Evolutionary conservation across 2,329 filamentous ascomycete species (phyloP), one percentile per base, ranked within the genome.

Genomic region (Plenodomus biglobosus): DNA sequence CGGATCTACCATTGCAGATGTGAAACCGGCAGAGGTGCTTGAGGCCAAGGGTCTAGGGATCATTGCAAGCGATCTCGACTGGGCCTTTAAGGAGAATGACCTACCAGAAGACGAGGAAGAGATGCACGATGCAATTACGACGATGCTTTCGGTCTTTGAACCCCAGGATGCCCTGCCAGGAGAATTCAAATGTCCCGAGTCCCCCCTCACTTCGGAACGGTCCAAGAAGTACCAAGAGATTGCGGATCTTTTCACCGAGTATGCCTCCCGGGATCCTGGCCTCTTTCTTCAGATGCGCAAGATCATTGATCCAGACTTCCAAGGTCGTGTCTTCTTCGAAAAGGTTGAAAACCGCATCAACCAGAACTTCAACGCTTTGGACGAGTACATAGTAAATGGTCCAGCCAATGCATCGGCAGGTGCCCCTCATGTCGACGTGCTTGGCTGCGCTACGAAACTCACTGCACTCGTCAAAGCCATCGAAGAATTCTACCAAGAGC

Each of bases 101-200:
- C 21, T 64, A 6, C 60, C 58, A 2, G 60, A 65, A 32, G 53
- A 63, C 7, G 58, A 62, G 24, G 62, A 66, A n/a, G 65, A 70
- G 8, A 61, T 69, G 41, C 60, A 58, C 22, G 59, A 66, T 21
- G 58, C 68, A 17, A 55, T 72, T 7, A 56, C 58, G 11, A 61
- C 62, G n/a, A 68, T 71, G 62, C 59, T 72, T 10, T 71, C 69
- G 1, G 67, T 68, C 18, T 72, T 71, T 34, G 69, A 71, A 34
- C 69, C 69, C 1, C 59, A 63, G 17, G 62, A 64, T 21, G 66
- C 61, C 3, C 55, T 72, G n/a, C 68, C 69, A 18, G 55, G 51
- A 8, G 68, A 72, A 36, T 66, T 71, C 48, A 65, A 61, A 27
- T 55, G 52, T 20, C 58, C 62, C 1, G 59, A 64, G 27, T 59